Evolutionary conservation across 1,139 yeast species (phyloP).

Genomic region (Geotrichum reessii): DNA sequence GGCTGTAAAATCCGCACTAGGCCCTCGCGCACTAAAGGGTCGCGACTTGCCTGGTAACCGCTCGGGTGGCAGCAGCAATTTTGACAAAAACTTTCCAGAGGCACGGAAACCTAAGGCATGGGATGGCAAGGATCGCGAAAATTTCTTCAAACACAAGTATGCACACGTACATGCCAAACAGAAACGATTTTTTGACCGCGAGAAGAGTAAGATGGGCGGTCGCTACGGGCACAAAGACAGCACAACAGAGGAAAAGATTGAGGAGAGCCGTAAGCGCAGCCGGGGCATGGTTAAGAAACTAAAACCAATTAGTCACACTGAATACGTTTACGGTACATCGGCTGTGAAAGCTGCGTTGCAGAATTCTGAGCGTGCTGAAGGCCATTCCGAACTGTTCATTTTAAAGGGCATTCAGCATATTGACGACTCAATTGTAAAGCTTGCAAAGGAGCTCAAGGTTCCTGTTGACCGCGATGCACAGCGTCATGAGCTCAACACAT

Average conservation of each 20-base stretch:
- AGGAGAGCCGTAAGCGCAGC: constrained; percentile 4
- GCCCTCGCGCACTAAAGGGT: constrained; percentile 7
- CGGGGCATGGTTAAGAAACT: background rate
- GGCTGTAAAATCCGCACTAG: constrained; percentile 7
- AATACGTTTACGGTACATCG: constrained; percentile 71
- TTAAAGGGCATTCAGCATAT: constrained; percentile 32
- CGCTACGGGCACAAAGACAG: constrained; percentile 16
- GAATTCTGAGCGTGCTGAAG: constrained; percentile 48
- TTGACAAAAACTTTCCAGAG: constrained; percentile 45
- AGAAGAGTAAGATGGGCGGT: constrained; percentile 4
- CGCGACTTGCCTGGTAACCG: constrained; percentile 7
- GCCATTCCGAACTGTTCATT: constrained; percentile 43
- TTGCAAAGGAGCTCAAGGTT: constrained; percentile 47
- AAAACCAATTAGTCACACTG: constrained; percentile 31
- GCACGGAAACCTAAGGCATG: constrained; percentile 46
- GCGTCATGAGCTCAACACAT: constrained; percentile 53
- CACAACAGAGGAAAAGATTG: constrained; percentile 1
- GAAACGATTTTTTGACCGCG: constrained; percentile 4
- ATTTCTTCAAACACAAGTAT: constrained; percentile 50
- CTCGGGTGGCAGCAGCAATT: constrained; percentile 17
- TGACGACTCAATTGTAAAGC: constrained; percentile 37
- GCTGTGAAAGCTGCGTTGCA: constrained; percentile 66
- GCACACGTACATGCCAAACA: constrained; percentile 52
- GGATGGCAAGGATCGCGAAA: constrained; percentile 52
- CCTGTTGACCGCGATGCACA: constrained; percentile 42